These are phyloP conservation scores for Lepiota subincarnata DNA, from an alignment of 768 basidiomycete species.

Conservation along the genomic window DNA sequence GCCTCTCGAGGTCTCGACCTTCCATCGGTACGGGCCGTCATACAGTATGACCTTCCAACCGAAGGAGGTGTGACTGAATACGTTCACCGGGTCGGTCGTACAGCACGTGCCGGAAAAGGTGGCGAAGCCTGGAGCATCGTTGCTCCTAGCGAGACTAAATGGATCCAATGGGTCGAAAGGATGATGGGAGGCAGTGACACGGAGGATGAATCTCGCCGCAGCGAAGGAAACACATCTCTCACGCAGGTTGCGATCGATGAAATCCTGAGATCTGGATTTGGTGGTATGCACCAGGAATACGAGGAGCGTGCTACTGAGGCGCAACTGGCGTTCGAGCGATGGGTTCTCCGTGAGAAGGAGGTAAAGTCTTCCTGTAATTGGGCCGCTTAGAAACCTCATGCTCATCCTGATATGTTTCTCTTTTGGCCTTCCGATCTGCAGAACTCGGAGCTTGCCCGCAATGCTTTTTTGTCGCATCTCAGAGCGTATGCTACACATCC, in stretches of 20 bases:
- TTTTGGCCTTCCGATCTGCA: conserved; percentile 25
- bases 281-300: conserved; percentile 75
- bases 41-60: conserved; percentile 97
- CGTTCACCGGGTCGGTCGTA: conserved; percentile 94
- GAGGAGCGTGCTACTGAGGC: conserved; percentile 93
- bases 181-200: conserved; percentile 63
- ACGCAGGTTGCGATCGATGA: conserved; percentile 61
- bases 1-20: conserved; percentile 98
- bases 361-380: conserved; percentile 33
- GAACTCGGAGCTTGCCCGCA: conserved; percentile 76
- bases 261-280: conserved; percentile 78
- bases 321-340: conserved; percentile 90
- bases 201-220: conserved; percentile 14
- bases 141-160: conserved; percentile 78
- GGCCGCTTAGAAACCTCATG: conserved; percentile 2
- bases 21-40: conserved; percentile 87
- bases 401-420: background rate
- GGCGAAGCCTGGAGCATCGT: conserved; percentile 97
- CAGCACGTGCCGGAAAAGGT: conserved; percentile 92
- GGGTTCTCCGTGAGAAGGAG: conserved; percentile 73
- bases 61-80: conserved; percentile 97
- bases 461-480: conserved; percentile 88
- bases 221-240: conserved; percentile 40
- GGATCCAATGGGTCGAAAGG: conserved; percentile 87
- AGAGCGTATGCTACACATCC: conserved; percentile 98